Conservation (phyloP, 2,329 filamentous ascomycete genomes). For the Fusarium citri region DNA sequence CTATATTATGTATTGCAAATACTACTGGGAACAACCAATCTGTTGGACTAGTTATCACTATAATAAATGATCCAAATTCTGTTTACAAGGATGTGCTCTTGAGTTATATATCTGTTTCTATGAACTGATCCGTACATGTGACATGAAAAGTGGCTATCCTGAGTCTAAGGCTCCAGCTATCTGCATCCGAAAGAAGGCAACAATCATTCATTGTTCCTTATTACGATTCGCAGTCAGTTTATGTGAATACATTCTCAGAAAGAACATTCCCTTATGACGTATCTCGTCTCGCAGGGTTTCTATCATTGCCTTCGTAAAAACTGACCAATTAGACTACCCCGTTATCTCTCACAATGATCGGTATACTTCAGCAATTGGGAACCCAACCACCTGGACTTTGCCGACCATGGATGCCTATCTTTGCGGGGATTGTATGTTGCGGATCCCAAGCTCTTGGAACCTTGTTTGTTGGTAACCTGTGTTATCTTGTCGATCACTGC, state of each 20-base stretch:
- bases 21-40: accelerated
- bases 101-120: too few species aligned
- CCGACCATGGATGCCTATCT: background rate
- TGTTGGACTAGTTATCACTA: background rate
- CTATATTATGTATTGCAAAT: accelerated
- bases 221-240: too few species aligned
- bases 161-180: too few species aligned
- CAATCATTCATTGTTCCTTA: too few species aligned
- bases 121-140: too few species aligned
- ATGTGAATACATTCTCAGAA: too few species aligned
- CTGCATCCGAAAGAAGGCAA: too few species aligned
- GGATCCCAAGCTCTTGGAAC: background rate
- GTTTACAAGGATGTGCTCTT: too few species aligned
- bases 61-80: too few species aligned
- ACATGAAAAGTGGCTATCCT: too few species aligned
- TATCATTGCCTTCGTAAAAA: background rate
- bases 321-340: background rate
- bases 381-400: background rate
- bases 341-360: background rate
- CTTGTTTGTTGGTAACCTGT: background rate
- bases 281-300: background rate
- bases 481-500: constrained; percentile 26
- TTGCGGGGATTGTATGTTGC: background rate
- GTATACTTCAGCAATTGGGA: background rate
- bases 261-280: too few species aligned